phyloP scores from a whole-genome alignment of 2,329 filamentous ascomycete genomes.

The Monilinia laxa region DNA sequence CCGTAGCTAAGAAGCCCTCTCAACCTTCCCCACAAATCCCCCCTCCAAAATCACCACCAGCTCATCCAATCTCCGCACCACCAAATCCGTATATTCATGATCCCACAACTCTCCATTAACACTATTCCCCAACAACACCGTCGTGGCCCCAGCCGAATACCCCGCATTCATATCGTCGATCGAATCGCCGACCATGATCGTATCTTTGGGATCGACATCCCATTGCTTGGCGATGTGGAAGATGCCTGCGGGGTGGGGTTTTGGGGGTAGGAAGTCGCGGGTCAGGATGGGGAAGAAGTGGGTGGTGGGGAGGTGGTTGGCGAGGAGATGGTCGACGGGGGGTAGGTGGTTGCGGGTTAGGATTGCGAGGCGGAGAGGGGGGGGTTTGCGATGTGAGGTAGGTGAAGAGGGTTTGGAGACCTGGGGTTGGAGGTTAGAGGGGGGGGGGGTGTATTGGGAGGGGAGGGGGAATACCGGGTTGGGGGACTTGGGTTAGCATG shows the following conservation, averaged over 20 bases:
- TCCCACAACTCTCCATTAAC: constrained; percentile 68
- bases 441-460: constrained; percentile 73
- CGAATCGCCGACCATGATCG: constrained; percentile 61
- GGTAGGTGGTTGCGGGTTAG: constrained; percentile 92
- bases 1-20: constrained; percentile 27
- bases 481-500: constrained; percentile 77
- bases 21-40: constrained; percentile 61
- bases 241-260: constrained; percentile 85
- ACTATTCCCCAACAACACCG: constrained; percentile 84
- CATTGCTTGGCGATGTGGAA: constrained; percentile 78
- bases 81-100: constrained; percentile 75
- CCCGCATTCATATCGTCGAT: constrained; percentile 94
- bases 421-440: constrained; percentile 60
- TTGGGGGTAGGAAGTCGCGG: constrained; percentile 76
- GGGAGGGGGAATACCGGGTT: constrained; percentile 75
- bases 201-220: constrained; percentile 46
- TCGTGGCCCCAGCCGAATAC: constrained; percentile 77
- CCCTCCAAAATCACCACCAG: constrained; percentile 71
- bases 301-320: constrained; percentile 68
- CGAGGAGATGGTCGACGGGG: constrained; percentile 72
- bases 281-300: constrained; percentile 79
- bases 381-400: constrained; percentile 64
- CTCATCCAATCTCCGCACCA: constrained; percentile 71
- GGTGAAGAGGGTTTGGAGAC: constrained; percentile 70
- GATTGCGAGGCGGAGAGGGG: constrained; percentile 72